Conservation (phyloP, 2,329 filamentous ascomycete genomes). For the Hypoxylon sp. region DNA sequence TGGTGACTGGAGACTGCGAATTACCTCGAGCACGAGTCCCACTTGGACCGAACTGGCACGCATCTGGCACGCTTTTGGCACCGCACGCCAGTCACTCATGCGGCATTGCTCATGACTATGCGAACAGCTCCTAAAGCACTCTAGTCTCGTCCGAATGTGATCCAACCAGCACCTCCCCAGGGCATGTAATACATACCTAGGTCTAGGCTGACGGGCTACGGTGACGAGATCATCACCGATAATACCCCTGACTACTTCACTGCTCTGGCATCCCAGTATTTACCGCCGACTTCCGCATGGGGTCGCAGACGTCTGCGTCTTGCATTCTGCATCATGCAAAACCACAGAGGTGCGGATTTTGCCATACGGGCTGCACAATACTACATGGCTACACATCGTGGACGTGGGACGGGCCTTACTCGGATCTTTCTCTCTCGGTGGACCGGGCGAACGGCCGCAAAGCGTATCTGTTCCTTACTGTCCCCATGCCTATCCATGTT, state of each 20-base stretch:
- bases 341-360: slow-evolving; percentile 2
- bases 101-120: slow-evolving; percentile 15
- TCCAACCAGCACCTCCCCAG: no score
- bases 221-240: slow-evolving; percentile 30
- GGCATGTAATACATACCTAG: background rate
- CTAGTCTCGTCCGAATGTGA: background rate
- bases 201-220: background rate
- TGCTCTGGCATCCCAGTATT: slow-evolving; percentile 26
- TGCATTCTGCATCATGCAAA: slow-evolving; percentile 17
- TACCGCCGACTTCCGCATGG: slow-evolving; percentile 19
- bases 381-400: slow-evolving; percentile 22
- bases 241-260: slow-evolving; percentile 13
- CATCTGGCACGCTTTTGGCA: no score
- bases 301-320: slow-evolving; percentile 13
- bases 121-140: slow-evolving; percentile 12
- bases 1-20: no score
- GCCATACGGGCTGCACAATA: slow-evolving; percentile 9
- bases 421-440: slow-evolving; percentile 19
- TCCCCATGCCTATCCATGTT: slow-evolving; percentile 13
- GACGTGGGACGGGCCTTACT: slow-evolving; percentile 21
- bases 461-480: slow-evolving; percentile 25
- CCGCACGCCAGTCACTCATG: no score
- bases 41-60: slow-evolving; percentile 21
- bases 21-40: slow-evolving; percentile 30
- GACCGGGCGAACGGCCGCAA: slow-evolving; percentile 30